A percentile compares a stretch with the other conserved stretches of the same genome.
These are phyloP conservation scores for Lasiosphaeria miniovina DNA, from an alignment of 495 filamentous ascomycete genomes.

Conservation along the genomic window DNA sequence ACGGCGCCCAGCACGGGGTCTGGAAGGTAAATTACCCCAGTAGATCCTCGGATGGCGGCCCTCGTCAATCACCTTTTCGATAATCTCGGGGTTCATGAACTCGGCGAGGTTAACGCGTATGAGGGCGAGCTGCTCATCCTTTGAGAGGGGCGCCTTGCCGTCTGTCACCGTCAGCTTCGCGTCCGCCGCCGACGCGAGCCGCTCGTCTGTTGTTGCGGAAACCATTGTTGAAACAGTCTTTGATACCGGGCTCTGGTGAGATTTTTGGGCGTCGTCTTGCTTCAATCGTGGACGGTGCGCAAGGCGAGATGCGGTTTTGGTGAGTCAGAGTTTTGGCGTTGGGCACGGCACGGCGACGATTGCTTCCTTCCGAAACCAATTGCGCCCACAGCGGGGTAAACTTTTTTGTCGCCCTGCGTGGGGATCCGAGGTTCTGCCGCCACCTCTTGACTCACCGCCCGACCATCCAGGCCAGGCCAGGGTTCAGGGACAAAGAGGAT, in stretches of 20 bases:
- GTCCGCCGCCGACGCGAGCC: slow-evolving; percentile 18
- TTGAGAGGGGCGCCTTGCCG: slow-evolving; percentile 9
- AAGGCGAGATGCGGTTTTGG: neutral
- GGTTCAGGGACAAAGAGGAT: too few species aligned
- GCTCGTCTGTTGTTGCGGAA: slow-evolving; percentile 10
- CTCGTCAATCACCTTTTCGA: slow-evolving; percentile 71
- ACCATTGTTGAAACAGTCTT: slow-evolving; percentile 4
- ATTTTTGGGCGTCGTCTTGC: too few species aligned
- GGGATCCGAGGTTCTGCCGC: neutral
- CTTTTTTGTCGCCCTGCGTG: neutral
- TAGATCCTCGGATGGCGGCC: slow-evolving; percentile 73
- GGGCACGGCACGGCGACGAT: too few species aligned
- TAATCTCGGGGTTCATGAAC: slow-evolving; percentile 80
- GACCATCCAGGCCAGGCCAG: too few species aligned
- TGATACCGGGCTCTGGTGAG: neutral
- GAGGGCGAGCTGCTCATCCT: slow-evolving; percentile 53
- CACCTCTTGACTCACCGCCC: too few species aligned
- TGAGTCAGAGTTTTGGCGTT: neutral
- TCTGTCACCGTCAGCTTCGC: slow-evolving; percentile 15
- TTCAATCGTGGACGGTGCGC: too few species aligned
- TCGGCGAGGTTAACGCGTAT: slow-evolving; percentile 82
- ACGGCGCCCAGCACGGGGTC: neutral
- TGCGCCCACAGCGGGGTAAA: neutral
- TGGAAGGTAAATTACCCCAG: slow-evolving; percentile 59
- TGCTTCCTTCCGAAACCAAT: neutral